These are phyloP conservation scores for Fistulinella cinereoalba DNA, from an alignment of 1,284 basidiomycete species.

Conservation along the genomic window DNA sequence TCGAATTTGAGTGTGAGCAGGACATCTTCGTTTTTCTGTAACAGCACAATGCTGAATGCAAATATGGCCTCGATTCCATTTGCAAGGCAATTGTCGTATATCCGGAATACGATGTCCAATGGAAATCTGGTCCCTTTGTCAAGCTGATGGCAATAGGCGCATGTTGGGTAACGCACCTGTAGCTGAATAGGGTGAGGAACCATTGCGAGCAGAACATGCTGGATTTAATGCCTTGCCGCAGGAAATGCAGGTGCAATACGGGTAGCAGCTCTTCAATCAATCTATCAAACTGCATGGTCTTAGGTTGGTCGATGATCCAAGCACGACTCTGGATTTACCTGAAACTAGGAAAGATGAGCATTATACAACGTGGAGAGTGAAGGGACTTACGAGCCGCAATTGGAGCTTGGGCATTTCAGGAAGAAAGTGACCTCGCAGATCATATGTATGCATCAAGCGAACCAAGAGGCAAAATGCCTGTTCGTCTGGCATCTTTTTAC, in stretches of 20 bases:
- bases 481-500: conserved; percentile 93
- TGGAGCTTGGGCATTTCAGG: conserved; percentile 99
- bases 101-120: conserved; percentile 89
- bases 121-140: conserved; percentile 74
- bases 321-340: conserved; percentile 33
- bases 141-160: not conserved
- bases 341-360: conserved; percentile 39
- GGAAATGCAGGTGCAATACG: conserved; percentile 86
- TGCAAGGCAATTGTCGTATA: conserved; percentile 93
- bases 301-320: conserved; percentile 5
- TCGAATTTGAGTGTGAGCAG: conserved; percentile 85
- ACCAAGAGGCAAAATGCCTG: conserved; percentile 96
- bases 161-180: conserved; percentile 55
- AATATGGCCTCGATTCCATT: conserved; percentile 97
- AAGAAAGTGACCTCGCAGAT: conserved; percentile 92
- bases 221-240: conserved; percentile 91
- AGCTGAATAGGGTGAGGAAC: conserved; percentile 97
- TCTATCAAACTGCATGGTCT: conserved; percentile 76
- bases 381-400: conserved; percentile 69
- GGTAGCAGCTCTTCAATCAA: conserved; percentile 91
- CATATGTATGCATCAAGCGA: conserved; percentile 97
- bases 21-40: conserved; percentile 85
- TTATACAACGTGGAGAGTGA: conserved; percentile 1
- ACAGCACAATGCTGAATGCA: conserved; percentile 85
- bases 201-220: conserved; percentile 98